Conservation (phyloP, 2,329 filamentous ascomycete species). For the Alternaria brassicicola region DNA sequence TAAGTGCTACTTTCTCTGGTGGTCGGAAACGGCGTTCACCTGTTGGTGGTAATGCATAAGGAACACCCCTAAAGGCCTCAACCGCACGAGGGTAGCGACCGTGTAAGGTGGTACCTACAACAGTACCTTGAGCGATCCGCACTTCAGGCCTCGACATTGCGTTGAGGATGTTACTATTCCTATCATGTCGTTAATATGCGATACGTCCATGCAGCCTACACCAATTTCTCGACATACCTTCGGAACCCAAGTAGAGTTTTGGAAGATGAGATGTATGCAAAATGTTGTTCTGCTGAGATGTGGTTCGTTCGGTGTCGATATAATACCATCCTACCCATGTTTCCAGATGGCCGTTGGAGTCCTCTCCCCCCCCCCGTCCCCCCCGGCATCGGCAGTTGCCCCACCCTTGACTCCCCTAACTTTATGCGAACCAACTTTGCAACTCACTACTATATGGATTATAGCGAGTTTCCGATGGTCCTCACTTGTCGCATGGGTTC, state of each 20-base stretch:
- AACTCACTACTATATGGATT: neutral
- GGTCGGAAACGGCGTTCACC: conserved; percentile 27
- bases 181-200: neutral
- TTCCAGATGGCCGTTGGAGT: neutral
- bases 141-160: conserved; percentile 8
- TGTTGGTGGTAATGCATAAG: conserved; percentile 27
- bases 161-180: neutral
- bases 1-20: conserved; percentile 20
- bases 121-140: conserved; percentile 17
- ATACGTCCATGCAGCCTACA: neutral
- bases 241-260: neutral
- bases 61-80: conserved; percentile 27
- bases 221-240: neutral
- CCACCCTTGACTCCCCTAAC: neutral
- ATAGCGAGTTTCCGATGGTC: neutral
- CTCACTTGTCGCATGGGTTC: neutral
- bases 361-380: neutral
- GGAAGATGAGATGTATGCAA: neutral
- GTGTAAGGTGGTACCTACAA: conserved; percentile 11
- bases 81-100: conserved; percentile 9
- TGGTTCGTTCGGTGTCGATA: neutral
- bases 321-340: neutral
- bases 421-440: neutral
- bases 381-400: conserved; percentile 6
- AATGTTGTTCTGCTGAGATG: neutral